phyloP scores from a whole-genome alignment of 225 moss, liverwort and hornwort species.

The Physcomitrellopsis africana region DNA sequence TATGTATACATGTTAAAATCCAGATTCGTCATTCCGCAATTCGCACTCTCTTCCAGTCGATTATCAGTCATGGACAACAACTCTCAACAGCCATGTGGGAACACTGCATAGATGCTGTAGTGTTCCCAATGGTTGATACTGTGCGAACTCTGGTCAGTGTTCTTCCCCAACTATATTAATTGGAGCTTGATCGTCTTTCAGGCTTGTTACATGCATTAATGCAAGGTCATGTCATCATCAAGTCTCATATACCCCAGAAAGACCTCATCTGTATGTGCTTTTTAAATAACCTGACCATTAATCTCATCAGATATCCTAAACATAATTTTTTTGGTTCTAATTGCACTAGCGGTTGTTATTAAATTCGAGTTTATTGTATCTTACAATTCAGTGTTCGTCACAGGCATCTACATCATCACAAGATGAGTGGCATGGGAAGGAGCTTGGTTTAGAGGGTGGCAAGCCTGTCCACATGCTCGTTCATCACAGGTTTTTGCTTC shows the following conservation, averaged over 20 bases:
- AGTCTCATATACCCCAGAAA: background rate
- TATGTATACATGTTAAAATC: constrained; percentile 12
- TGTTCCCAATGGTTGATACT: constrained; percentile 89
- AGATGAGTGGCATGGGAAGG: constrained; percentile 93
- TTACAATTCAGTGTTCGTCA: constrained; percentile 12
- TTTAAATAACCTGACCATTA: background rate
- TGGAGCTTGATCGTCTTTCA: constrained; percentile 1
- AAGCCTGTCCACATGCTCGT: constrained; percentile 99
- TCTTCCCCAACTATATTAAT: constrained; percentile 2
- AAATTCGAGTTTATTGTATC: constrained; percentile 6
- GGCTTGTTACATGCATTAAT: background rate
- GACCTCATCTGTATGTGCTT: too few relatives aligned
- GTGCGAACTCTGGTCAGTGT: constrained; percentile 75
- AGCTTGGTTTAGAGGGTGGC: constrained; percentile 96
- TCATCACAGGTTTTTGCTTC: constrained; percentile 71
- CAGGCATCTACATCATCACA: constrained; percentile 95
- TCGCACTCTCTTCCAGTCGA: constrained; percentile 95
- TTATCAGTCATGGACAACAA: constrained; percentile 90
- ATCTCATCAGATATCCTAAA: background rate
- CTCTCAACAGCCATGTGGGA: constrained; percentile 90
- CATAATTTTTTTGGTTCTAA: constrained; percentile 22
- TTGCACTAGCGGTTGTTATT: constrained; percentile 10
- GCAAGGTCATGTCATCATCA: background rate
- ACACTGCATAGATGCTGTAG: constrained; percentile 80
- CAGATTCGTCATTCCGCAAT: constrained; percentile 94